Percentiles rank a stretch among this genome's conserved stretches.
Evolutionary conservation across 1,139 yeast species (phyloP).

Genomic region (Geotrichum australiense): DNA sequence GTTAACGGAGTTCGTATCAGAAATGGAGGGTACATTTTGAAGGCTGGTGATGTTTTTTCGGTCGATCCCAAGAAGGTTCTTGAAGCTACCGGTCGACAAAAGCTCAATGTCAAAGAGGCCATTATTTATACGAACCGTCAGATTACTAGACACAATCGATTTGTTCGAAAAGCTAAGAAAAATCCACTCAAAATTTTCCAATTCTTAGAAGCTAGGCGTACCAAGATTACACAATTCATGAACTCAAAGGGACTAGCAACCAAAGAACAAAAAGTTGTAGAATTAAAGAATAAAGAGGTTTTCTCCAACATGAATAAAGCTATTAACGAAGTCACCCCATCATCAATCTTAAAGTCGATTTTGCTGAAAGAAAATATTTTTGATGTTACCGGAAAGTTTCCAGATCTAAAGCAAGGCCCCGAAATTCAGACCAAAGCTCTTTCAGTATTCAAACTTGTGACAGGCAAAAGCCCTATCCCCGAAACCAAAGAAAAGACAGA

Average conservation of each 20-base stretch:
- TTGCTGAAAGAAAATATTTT: slow-evolving; percentile 35
- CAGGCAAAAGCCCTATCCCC: slow-evolving; percentile 21
- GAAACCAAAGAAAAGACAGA: slow-evolving; percentile 12
- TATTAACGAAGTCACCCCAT: slow-evolving; percentile 28
- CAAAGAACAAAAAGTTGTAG: slow-evolving; percentile 24
- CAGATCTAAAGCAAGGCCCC: slow-evolving; percentile 21
- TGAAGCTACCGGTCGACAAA: slow-evolving; percentile 74
- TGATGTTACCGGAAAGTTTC: slow-evolving; percentile 24
- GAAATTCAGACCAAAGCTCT: slow-evolving; percentile 24
- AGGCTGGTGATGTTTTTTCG: slow-evolving; percentile 79
- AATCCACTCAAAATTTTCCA: slow-evolving; percentile 58
- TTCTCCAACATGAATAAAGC: slow-evolving; percentile 33
- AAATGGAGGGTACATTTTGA: slow-evolving; percentile 73
- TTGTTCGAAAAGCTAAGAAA: slow-evolving; percentile 50
- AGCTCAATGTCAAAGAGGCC: slow-evolving; percentile 67
- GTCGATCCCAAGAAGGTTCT: slow-evolving; percentile 84
- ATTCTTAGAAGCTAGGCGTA: slow-evolving; percentile 37
- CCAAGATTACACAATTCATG: slow-evolving; percentile 41
- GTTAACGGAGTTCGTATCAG: slow-evolving; percentile 75
- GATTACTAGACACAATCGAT: slow-evolving; percentile 67
- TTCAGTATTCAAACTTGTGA: slow-evolving; percentile 26
- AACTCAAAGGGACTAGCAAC: slow-evolving; percentile 36
- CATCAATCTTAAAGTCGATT: slow-evolving; percentile 40
- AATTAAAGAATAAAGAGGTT: slow-evolving; percentile 28
- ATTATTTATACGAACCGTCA: slow-evolving; percentile 64